Evolutionary conservation across 2,329 filamentous ascomycete genomes (phyloP), one percentile per base, ranked within the genome.

Genomic region (Alternaria dauci): DNA sequence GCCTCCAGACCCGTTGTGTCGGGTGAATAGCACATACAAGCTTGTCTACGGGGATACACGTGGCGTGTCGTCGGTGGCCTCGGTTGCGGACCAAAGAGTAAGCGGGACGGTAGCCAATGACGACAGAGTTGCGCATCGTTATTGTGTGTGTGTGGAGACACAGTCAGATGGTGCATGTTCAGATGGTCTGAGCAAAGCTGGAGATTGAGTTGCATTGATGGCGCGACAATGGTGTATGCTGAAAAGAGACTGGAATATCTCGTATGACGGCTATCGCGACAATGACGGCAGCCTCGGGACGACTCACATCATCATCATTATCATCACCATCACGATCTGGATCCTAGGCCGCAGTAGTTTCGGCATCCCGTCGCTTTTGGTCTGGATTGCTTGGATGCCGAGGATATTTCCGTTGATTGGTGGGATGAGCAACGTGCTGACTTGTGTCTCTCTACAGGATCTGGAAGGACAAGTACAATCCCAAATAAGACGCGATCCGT

Each of bases 401-500:
- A 55, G 32, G 44, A 56, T 54, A 43, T 34, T 52, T 47, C 16
- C 38, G 18, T 14, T 36, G 46, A 32, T 54, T 53, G 43, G 28
- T 25, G 25, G 55, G 52, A 46, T 32, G 48, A 41, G 44, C 48
- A 26, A 75, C 71, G 71, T 72, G 74, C 74, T 76, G 53, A 76
- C 71, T 20, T 62, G 28, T 57, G 18, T 32, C 26, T 55, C 41
- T 47, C 41, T 43, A 46, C 76, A 96, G 93, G 94, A 97, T 98
- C 76, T 97, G 94, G 93, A 98, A 98, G 79, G 93, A 96, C 65
- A 98, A 98, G 81, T 97, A 98, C 81, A 86, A 84, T 65, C 83
- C 84, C 20, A 83, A 84, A 73, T 82, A 74, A 65, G 50, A 20
- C 18, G 30, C 57, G 38, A 53, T 59, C 46, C 41, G 52, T 39